Percentiles rank a stretch among this genome's conserved stretches.
Conservation (phyloP, 2,329 filamentous ascomycete genomes). For the Calonectria pauciramosa region DNA sequence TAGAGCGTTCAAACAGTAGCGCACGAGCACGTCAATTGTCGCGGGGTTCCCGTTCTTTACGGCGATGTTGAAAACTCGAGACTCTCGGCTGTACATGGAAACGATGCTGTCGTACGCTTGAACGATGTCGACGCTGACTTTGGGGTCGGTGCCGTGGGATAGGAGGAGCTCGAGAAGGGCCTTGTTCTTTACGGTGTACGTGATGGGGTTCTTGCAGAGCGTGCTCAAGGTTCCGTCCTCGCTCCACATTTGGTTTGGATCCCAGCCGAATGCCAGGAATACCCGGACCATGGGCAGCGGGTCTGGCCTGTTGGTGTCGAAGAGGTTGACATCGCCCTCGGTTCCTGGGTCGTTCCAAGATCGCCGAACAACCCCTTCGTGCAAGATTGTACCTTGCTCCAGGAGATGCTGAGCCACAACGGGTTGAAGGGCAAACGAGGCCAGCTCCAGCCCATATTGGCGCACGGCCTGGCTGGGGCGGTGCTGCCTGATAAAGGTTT, state of each 20-base stretch:
- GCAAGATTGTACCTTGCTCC: neutral
- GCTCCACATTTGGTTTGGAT: slow-evolving; percentile 22
- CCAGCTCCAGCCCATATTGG: slow-evolving; percentile 14
- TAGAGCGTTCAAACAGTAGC: neutral
- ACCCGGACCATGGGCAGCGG: slow-evolving; percentile 6
- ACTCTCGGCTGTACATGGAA: neutral
- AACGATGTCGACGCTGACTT: neutral
- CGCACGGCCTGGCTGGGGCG: slow-evolving; percentile 4
- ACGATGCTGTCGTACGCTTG: neutral
- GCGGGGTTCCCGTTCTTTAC: neutral
- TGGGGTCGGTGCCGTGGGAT: neutral
- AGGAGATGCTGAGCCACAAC: slow-evolving; percentile 4
- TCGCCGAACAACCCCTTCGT: slow-evolving; percentile 14
- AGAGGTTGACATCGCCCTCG: neutral
- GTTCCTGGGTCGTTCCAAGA: neutral
- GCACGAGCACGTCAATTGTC: neutral
- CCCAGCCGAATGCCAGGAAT: slow-evolving; percentile 20
- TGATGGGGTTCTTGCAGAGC: neutral
- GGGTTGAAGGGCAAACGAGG: slow-evolving; percentile 17
- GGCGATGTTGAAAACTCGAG: neutral
- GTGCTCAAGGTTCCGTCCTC: neutral
- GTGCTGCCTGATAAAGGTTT: neutral
- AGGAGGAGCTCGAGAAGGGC: neutral
- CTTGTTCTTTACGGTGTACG: neutral
- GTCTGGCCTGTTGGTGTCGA: neutral